A percentile compares a stretch with the other conserved stretches of the same genome.
phyloP scores from a whole-genome alignment of 2,329 filamentous ascomycete genomes.

The Didymella lethalis region DNA sequence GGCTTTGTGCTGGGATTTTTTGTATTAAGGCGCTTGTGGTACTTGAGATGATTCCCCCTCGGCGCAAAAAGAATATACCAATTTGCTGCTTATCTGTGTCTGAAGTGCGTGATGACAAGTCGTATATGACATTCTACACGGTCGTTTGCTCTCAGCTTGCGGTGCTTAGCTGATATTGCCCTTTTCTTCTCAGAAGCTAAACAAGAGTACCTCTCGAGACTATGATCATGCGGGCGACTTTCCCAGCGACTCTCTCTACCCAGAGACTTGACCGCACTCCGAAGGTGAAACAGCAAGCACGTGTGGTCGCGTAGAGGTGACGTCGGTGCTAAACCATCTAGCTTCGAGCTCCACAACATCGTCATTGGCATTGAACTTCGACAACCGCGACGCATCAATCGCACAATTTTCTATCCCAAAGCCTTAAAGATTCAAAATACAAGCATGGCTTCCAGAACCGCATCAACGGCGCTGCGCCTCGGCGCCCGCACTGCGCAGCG shows the following conservation, averaged over 20 bases:
- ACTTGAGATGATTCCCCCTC: slow-evolving; percentile 48
- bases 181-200: not conserved
- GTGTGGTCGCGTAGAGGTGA: slow-evolving; percentile 29
- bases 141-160: not conserved
- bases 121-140: not conserved
- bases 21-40: slow-evolving; percentile 36
- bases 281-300: slow-evolving; percentile 5
- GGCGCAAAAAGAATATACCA: slow-evolving; percentile 55
- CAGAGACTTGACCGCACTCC: not conserved
- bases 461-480: slow-evolving; percentile 15
- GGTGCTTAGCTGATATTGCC: not conserved
- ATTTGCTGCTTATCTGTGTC: slow-evolving; percentile 45
- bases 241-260: not conserved
- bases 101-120: not conserved
- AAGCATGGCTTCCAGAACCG: slow-evolving; percentile 13
- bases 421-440: not conserved
- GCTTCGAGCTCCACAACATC: slow-evolving; percentile 27
- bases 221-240: too few species aligned
- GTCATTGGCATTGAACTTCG: slow-evolving; percentile 8
- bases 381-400: not conserved
- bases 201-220: too few species aligned
- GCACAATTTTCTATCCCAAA: too few species aligned
- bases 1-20: slow-evolving; percentile 25
- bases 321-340: slow-evolving; percentile 33
- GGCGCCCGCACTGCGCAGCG: slow-evolving; percentile 10